A percentile compares a stretch with the other conserved stretches of the same genome.
phyloP scores from a whole-genome alignment of 1,284 basidiomycete species.

The Chiua sp. region DNA sequence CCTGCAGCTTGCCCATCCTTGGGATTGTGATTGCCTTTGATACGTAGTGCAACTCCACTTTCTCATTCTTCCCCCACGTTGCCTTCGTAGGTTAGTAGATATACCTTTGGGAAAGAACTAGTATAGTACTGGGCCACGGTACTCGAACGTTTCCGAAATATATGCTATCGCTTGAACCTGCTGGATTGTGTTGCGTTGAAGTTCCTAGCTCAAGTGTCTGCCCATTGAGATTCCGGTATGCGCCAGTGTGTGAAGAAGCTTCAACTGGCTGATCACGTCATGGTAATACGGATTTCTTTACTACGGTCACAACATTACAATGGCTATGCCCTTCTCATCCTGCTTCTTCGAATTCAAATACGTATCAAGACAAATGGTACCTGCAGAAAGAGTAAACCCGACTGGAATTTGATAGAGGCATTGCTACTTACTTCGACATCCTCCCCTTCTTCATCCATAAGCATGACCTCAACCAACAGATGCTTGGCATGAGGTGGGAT shows the following conservation, averaged over 20 bases:
- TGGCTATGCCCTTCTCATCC: constrained; percentile 5
- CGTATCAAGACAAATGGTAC: constrained; percentile 74
- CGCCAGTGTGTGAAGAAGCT: no score
- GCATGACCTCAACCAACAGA: constrained; percentile 95
- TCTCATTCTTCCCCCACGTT: constrained; percentile 31
- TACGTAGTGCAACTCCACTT: constrained; percentile 25
- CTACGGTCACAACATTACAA: constrained; percentile 4
- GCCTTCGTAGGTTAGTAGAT: constrained; percentile 50
- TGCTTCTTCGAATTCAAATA: constrained; percentile 39
- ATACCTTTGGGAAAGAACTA: constrained; percentile 25
- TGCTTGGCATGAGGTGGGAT: constrained; percentile 82
- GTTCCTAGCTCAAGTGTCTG: no score
- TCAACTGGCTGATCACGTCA: constrained; percentile 1
- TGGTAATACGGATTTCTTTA: background rate
- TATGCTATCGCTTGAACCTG: constrained; percentile 1
- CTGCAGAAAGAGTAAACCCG: constrained; percentile 36
- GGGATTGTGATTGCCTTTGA: constrained; percentile 26
- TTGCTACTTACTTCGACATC: constrained; percentile 75
- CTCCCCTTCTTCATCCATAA: constrained; percentile 88
- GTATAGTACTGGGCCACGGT: constrained; percentile 28
- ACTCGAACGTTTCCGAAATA: constrained; percentile 14
- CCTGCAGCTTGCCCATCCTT: constrained; percentile 5
- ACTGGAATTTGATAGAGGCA: background rate
- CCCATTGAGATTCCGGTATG: no score
- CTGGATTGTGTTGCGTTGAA: no score